Evolutionary conservation across 768 basidiomycete species (phyloP), one percentile per base, ranked within the genome.

Genomic region (Leccinum variicolor): DNA sequence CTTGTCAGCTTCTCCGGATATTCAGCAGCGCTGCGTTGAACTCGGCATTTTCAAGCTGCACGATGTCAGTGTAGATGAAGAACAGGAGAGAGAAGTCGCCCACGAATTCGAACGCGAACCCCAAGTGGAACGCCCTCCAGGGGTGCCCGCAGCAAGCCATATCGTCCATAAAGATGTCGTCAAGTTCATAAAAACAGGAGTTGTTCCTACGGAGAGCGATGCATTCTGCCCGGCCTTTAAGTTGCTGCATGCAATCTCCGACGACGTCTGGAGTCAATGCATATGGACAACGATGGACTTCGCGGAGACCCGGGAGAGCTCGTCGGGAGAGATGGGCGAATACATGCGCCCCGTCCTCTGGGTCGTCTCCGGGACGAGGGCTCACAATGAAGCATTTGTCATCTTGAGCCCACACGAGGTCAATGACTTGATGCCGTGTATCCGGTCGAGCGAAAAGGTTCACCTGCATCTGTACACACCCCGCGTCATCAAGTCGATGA

Each of bases 21-120:
- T 79, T 31, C 59, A 51, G 1, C 54, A 72, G 17, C 70, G 69
- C 31, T 66, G 69, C 17, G 17, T 46, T 8, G 25, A 56, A 11
- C 66, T 79, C 11, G 76, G 76, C 1, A 23, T 73, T 7, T 34
- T 34, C 2, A 34, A 15, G 13, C 33, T 34, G 33, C 33, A 15
- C 14, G 58, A 67, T 43, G 56, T 52, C 17, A 62, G 54, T 28
- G 58, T 77, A 57, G 74, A 74, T 34, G 78, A 81, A 57, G 79
- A 81, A 54, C 78, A 80, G 55, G 79, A 80, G 61, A 65, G 78
- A 36, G 78, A 81, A 55, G 68, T 80, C 8, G 61, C 58, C 3
- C 76, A 76, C 33, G 78, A 80, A 59, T 1, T 17, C 21, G 43
- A 45, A 45, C 43, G 21, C 43, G 43, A 45, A 23, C 43, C 1